Conservation (phyloP, 2,329 filamentous ascomycete genomes). For the Akanthomyces lecanii region DNA sequence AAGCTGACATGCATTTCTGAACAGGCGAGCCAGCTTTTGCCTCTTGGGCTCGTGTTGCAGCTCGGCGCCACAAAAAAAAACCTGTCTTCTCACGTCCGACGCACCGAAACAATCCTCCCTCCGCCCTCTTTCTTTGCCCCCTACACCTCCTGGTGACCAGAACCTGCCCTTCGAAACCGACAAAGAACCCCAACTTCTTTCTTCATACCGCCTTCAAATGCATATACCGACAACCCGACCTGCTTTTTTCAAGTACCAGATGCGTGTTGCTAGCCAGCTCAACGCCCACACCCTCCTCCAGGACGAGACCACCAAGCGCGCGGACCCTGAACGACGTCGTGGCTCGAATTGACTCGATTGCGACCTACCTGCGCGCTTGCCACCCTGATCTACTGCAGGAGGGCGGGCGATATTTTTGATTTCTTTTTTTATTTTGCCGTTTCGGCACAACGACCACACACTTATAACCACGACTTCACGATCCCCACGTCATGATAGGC, state of each 20-base stretch:
- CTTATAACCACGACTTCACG: not conserved
- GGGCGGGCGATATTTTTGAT: not conserved
- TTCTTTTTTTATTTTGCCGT: not conserved
- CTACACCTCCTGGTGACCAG: slow-evolving; percentile 28
- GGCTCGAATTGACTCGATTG: slow-evolving; percentile 41
- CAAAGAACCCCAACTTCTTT: not conserved
- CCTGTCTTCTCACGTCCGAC: slow-evolving; percentile 4
- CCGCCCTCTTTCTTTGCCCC: slow-evolving; percentile 15
- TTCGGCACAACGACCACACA: not conserved
- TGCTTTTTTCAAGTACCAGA: slow-evolving; percentile 53
- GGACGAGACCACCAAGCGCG: slow-evolving; percentile 48
- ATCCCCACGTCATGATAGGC: slow-evolving; percentile 38
- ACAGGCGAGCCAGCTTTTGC: not conserved
- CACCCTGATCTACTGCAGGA: slow-evolving; percentile 10
- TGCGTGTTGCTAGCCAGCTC: slow-evolving; percentile 50
- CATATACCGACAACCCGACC: slow-evolving; percentile 48
- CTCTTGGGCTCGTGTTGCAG: slow-evolving; percentile 3
- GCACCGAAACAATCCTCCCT: not conserved
- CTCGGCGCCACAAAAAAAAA: slow-evolving; percentile 7
- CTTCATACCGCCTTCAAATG: slow-evolving; percentile 43
- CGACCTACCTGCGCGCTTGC: slow-evolving; percentile 15
- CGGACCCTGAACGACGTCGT: slow-evolving; percentile 57
- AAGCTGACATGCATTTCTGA: slow-evolving; percentile 14
- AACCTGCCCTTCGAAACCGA: not conserved
- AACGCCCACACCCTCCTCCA: slow-evolving; percentile 40